phyloP scores from a whole-genome alignment of 2,329 filamentous ascomycete species.

The Ophiostoma sp. region DNA sequence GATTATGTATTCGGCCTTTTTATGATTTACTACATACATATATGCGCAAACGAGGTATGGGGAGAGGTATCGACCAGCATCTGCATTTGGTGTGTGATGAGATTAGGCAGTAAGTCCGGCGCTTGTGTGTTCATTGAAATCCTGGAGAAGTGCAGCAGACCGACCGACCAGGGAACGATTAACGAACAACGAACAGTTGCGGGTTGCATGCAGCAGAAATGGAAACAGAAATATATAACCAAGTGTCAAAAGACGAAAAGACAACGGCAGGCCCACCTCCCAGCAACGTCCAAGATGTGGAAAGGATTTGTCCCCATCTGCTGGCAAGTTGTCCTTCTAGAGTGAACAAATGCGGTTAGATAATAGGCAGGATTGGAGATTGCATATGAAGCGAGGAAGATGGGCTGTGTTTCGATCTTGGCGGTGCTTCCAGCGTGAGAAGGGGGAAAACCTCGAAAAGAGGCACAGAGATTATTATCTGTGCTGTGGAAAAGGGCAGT shows the following conservation, averaged over 20 bases:
- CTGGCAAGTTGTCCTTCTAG: not conserved
- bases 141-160: no score
- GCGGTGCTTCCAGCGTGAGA: not conserved
- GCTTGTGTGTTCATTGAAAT: not conserved
- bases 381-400: no score
- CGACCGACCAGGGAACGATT: not conserved
- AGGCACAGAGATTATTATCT: not conserved
- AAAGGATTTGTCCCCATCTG: not conserved
- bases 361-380: not conserved
- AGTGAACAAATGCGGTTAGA: not conserved
- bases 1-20: not conserved
- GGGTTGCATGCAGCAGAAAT: not conserved
- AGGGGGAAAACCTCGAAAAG: not conserved
- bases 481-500: not conserved
- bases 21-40: not conserved
- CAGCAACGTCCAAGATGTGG: not conserved
- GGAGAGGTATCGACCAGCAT: not conserved
- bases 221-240: not conserved
- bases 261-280: not conserved
- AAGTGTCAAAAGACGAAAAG: not conserved
- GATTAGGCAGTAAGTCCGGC: not conserved
- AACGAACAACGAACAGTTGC: not conserved
- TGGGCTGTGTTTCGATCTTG: not conserved
- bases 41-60: not conserved
- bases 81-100: not conserved